Base-by-base conservation (phyloP, 2,329 filamentous ascomycete species). In the Penicillium sp. region DNA sequence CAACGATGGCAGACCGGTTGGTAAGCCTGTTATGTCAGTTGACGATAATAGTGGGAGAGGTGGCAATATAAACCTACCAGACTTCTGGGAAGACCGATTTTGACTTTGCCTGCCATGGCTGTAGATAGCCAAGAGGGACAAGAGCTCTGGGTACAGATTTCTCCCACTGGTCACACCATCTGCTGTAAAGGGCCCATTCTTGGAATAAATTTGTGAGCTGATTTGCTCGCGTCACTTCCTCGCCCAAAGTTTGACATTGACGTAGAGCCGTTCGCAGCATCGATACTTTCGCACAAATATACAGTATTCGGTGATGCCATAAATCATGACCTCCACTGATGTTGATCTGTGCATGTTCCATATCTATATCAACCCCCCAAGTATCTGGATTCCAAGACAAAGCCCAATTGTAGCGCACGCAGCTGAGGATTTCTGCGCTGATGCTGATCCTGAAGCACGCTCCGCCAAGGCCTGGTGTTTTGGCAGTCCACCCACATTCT, bases 371-470 rank as follows among this genome's bases (percentile, higher is more conserved):
- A 16, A 97, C 80, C 1, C 89, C 90, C 92, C 93, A 97, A 10
- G 90, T 85, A 63, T 96, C 91, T 0, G 92, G 92, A 50, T 96
- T 86, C 91, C 92, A 96, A 1, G 90, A 87, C 11, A 91, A 85
- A 61, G 87, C 84, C 89, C 90, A 96, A 69, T 93, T 92, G 73
- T 91, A 91, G 61, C 91, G 88, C 14, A 97, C 79, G 71, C 92
- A 96, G 59, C 86, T 91, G 27, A 97, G 79, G n/a, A 97, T 80
- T 70, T 97, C 93, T 82, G 96, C 89, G 14, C 88, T 89, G 14
- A 96, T 86, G 65, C 95, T 96, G 36, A 97, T 79, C 92, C 93
- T 97, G 75, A 97, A 97, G 71, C 92, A 97, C 1, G 92, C 91
- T 0, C 87, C 85, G 1, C 91, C 92, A 18, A 96, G 85, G 0